Evolutionary conservation across 83 land plant genomes (phyloP).

Genomic region (Picea abies): DNA sequence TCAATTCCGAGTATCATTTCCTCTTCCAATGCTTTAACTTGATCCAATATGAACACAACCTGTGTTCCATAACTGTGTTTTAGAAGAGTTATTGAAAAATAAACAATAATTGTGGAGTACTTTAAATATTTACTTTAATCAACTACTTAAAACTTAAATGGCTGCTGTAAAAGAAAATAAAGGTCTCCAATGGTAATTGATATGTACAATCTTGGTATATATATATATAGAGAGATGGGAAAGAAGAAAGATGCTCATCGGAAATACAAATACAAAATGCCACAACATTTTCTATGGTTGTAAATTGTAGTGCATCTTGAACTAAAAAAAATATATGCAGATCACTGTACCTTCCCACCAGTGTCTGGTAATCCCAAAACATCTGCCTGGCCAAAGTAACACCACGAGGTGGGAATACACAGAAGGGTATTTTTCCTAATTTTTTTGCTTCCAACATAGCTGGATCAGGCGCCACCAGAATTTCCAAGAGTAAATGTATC

Average conservation of each 20-base stretch:
- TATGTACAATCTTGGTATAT: too few relatives aligned
- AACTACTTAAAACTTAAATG: too few relatives aligned
- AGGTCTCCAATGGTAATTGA: too few relatives aligned
- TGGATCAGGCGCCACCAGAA: slow-evolving; percentile 91
- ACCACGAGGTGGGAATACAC: slow-evolving; percentile 76
- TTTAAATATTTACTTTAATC: too few relatives aligned
- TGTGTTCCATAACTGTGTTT: slow-evolving; percentile 11
- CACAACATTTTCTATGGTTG: neutral
- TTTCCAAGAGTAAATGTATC: slow-evolving; percentile 56
- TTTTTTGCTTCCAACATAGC: slow-evolving; percentile 47
- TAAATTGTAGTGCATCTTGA: neutral
- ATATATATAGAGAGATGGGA: too few relatives aligned
- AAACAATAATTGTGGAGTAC: too few relatives aligned
- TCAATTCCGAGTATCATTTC: slow-evolving; percentile 64
- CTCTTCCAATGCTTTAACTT: slow-evolving; percentile 78
- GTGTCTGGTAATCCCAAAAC: slow-evolving; percentile 93
- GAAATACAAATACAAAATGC: neutral
- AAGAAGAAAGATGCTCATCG: neutral
- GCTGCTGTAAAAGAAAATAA: too few relatives aligned
- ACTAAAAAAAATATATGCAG: neutral
- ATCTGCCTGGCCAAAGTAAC: slow-evolving; percentile 87
- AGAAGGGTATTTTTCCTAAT: slow-evolving; percentile 70
- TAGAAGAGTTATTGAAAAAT: too few relatives aligned
- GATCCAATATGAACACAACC: slow-evolving; percentile 90
- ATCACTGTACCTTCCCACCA: slow-evolving; percentile 68